Percentiles rank a stretch among this genome's conserved stretches.
Conservation (phyloP, 139 green algal genomes). For the Chloropicon primus region DNA sequence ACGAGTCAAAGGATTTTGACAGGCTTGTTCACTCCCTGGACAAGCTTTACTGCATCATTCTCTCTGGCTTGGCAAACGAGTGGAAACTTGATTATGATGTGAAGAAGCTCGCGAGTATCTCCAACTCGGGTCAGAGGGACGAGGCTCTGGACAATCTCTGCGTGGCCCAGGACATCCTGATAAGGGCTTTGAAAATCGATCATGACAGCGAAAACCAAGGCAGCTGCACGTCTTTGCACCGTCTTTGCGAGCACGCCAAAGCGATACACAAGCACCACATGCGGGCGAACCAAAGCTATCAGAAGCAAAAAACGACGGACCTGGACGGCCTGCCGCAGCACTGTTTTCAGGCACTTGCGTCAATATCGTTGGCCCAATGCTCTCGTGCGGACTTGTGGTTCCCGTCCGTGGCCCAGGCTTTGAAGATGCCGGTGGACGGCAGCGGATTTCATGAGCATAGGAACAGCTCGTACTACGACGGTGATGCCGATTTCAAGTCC, state of each 20-base stretch:
- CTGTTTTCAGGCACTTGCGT: neutral
- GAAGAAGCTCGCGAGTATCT: neutral
- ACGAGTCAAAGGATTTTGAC: neutral
- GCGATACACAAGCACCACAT: neutral
- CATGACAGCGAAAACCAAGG: neutral
- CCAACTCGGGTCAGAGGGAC: neutral
- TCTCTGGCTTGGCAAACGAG: neutral
- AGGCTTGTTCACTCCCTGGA: neutral
- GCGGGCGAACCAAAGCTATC: neutral
- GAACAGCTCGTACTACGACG: neutral
- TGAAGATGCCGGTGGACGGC: neutral
- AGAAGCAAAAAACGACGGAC: neutral
- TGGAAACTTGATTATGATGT: neutral
- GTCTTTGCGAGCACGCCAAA: neutral
- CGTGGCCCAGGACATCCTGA: neutral
- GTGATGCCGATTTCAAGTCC: neutral
- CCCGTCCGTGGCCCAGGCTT: neutral
- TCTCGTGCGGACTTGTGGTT: neutral
- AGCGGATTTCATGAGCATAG: neutral
- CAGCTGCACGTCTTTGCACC: neutral
- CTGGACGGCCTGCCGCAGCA: neutral
- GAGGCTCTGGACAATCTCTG: neutral
- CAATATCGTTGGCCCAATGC: neutral
- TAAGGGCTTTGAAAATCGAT: neutral
- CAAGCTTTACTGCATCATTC: neutral